Evolutionary conservation across 2,329 filamentous ascomycete genomes (phyloP), one percentile per base, ranked within the genome.

Genomic region (Fusarium sp.): DNA sequence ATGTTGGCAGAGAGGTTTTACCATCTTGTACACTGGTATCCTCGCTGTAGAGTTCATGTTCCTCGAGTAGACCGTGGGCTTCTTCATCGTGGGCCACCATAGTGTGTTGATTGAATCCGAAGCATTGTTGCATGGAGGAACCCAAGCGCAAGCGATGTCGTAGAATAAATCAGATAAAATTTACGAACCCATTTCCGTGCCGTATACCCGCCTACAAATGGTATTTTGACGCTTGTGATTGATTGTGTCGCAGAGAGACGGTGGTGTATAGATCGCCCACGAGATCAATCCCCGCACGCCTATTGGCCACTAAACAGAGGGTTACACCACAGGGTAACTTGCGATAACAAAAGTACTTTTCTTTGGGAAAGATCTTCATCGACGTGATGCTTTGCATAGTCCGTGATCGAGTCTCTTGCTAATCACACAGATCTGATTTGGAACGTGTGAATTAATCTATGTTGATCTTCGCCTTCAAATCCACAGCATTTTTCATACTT

Each of bases 31-130:
- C 14, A 6, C 14, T 10, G 6, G 2, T 14, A 4, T 15, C n/a
- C 8, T 54, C 46, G 9, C 7, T 17, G 10, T 5, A 2, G 13
- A 45, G 11, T 13, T 61, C 56, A 41, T 53, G 52, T 15, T 62
- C 22, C 13, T 62, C 56, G 10, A 62, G 40, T 19, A 62, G 9
- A 25, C 47, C 58, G 14, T 62, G 27, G 2, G 56, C 58, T 43
- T 62, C 56, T 32, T 62, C 58, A 47, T 46, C 58, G 17, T 61
- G 56, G 37, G 58, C 39, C 15, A 54, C 56, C 58, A 62, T 62
- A 9, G 10, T 51, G 54, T 39, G 3, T 22, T 50, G 44, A 19
- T 14, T 15, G 33, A 13, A 14, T 7, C n/a, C n/a, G 14, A 10
- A n/a, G 3, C 41, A 25, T 15, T 10, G 2, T 6, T 15, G 6